Percentiles rank a stretch among this genome's conserved stretches.
Evolutionary conservation across 1,139 yeast species (phyloP).

Genomic region (Kluyveromyces marxianus): DNA sequence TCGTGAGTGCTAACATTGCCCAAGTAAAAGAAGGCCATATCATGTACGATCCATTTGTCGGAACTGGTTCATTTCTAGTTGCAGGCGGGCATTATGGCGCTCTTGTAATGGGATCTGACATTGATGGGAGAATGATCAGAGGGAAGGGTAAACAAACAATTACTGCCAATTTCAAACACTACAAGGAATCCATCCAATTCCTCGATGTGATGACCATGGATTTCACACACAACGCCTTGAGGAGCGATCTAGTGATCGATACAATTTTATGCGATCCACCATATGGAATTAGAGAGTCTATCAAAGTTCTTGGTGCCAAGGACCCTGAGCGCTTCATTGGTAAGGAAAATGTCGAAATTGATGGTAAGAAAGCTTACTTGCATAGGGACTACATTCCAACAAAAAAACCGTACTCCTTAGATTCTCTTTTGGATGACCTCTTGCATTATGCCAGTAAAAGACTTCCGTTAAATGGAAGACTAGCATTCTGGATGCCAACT

Average conservation of each 20-base stretch:
- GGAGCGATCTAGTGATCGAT: constrained; percentile 57
- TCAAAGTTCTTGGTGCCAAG: constrained; percentile 84
- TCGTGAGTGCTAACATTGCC: constrained; percentile 81
- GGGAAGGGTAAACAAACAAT: constrained; percentile 58
- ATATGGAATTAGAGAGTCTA: constrained; percentile 93
- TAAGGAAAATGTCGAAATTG: constrained; percentile 60
- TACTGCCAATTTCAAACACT: constrained; percentile 65
- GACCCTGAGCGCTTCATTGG: constrained; percentile 52
- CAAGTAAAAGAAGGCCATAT: constrained; percentile 59
- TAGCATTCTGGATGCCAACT: constrained; percentile 98
- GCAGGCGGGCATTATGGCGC: constrained; percentile 89
- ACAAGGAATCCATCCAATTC: constrained; percentile 49
- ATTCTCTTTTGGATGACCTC: constrained; percentile 67
- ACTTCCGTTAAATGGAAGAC: constrained; percentile 65
- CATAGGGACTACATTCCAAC: constrained; percentile 86
- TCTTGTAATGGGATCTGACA: constrained; percentile 77
- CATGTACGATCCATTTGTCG: constrained; percentile 91
- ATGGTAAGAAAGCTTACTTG: constrained; percentile 72
- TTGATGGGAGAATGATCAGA: constrained; percentile 74
- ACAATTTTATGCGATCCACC: constrained; percentile 95
- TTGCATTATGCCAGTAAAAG: constrained; percentile 64
- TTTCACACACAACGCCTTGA: constrained; percentile 81
- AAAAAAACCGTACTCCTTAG: constrained; percentile 81
- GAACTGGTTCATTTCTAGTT: constrained; percentile 90
- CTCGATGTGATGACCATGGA: constrained; percentile 87